Conservation (phyloP, 306 rosid species). For the Hylodesmum podocarpum region DNA sequence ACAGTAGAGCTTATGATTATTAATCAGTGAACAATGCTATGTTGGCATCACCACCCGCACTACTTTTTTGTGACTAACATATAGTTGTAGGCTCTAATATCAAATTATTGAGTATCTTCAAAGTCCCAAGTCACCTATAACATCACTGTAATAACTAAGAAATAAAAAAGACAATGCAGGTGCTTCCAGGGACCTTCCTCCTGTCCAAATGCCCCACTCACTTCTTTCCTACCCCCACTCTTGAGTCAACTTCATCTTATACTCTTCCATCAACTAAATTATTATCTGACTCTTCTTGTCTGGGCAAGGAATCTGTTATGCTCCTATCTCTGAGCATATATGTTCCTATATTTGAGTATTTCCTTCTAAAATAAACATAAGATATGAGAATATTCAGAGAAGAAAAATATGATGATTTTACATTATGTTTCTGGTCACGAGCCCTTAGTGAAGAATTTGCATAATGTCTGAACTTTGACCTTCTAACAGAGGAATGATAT, state of each 20-base stretch:
- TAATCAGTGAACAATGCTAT: not conserved
- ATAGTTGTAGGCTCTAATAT: not conserved
- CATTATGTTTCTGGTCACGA: constrained; percentile 6
- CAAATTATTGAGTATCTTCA: not conserved
- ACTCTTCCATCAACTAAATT: not conserved
- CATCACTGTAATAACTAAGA: not conserved
- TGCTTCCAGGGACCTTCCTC: not conserved
- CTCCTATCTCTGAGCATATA: not conserved
- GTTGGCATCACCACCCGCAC: not conserved
- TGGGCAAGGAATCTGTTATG: not conserved
- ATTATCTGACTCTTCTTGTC: not conserved
- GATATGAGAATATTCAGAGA: too few species aligned
- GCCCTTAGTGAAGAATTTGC: constrained; percentile 20
- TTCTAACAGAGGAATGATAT: constrained; percentile 82
- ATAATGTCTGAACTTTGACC: constrained; percentile 35
- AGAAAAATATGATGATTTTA: too few species aligned
- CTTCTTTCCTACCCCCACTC: not conserved
- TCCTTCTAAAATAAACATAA: not conserved
- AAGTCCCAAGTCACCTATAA: not conserved
- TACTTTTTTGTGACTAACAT: not conserved
- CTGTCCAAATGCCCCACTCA: not conserved
- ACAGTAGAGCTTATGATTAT: not conserved
- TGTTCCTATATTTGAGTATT: too few species aligned
- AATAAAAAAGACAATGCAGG: not conserved
- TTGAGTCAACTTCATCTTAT: not conserved